Conservation (phyloP, 2,329 filamentous ascomycete genomes). For the Aureobasidium musti region DNA sequence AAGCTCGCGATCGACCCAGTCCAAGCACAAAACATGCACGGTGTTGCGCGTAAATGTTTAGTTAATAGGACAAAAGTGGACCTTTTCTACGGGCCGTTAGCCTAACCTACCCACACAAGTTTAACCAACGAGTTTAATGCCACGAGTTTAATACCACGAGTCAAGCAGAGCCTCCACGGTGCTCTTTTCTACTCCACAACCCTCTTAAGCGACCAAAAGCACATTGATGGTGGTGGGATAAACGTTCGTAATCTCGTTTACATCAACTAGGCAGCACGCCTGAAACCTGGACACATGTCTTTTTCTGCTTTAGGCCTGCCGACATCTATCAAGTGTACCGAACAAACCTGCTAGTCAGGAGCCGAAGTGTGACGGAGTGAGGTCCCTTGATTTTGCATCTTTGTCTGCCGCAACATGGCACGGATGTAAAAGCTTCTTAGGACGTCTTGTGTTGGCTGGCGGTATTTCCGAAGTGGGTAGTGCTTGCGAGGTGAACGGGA, state of each 20-base stretch:
- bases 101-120: background rate
- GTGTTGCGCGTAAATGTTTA: background rate
- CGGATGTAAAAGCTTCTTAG: background rate
- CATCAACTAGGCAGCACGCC: background rate
- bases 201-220: background rate
- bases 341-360: background rate
- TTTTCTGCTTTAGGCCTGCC: background rate
- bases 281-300: background rate
- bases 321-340: background rate
- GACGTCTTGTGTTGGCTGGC: background rate
- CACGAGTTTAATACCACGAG: slow-evolving; percentile 10
- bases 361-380: no score
- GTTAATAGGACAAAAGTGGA: background rate
- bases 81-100: background rate
- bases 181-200: background rate
- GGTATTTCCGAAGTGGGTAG: background rate
- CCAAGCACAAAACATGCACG: background rate
- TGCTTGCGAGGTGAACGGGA: background rate
- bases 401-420: background rate
- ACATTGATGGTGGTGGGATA: no score
- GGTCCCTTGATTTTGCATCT: no score
- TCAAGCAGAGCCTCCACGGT: no score
- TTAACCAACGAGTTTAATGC: background rate
- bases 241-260: background rate
- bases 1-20: background rate